Evolutionary conservation across 345 rosid species (phyloP), one percentile per base, ranked within the genome.

Genomic region (Euphorbia lathyris): DNA sequence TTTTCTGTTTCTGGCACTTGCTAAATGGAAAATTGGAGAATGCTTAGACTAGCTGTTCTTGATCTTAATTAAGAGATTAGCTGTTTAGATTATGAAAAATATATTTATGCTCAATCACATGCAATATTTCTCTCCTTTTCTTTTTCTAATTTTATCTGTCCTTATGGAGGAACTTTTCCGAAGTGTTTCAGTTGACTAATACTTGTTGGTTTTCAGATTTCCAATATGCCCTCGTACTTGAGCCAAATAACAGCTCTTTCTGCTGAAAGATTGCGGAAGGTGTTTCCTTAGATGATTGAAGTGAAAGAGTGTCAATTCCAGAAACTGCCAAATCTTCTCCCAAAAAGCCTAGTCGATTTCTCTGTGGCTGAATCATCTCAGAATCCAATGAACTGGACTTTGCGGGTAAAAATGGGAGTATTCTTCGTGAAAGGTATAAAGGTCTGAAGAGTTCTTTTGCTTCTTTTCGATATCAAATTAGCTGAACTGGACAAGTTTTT

Each of bases 231-330:
- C 83, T 90, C 60, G 96, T 96, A 64, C 89, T 96, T 23, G 99
- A 96, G 80, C 99, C 99, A 65, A 92, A 93, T 79, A 95, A 95
- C 73, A 30, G 63, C 94, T 34, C 43, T 77, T 32, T 88, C 92
- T 65, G 97, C 97, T 0, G 91, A 90, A 45, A 84, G 92, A 82
- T 78, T 95, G 58, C 79, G 87, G 82, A 90, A 90, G 83, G 9
- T 67, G 32, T 92, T 80, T 71, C 84, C 58, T 70, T 81, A 83
- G 67, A 57, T 26, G 56, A 43, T 67, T 26, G 58, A 45, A 72
- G 13, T 26, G 48, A 53, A 68, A 9, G 40, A 7, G 13, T 27
- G 9, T 50, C 23, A 51, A 19, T 0, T 19, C 0, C 22, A 5
- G 14, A 10, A 19, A 19, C 7, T 60, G 43, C 43, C 43, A 8